A percentile compares a stretch with the other conserved stretches of the same genome.
Evolutionary conservation across 2,329 filamentous ascomycete species (phyloP).

Genomic region (Emergomyces africanus): DNA sequence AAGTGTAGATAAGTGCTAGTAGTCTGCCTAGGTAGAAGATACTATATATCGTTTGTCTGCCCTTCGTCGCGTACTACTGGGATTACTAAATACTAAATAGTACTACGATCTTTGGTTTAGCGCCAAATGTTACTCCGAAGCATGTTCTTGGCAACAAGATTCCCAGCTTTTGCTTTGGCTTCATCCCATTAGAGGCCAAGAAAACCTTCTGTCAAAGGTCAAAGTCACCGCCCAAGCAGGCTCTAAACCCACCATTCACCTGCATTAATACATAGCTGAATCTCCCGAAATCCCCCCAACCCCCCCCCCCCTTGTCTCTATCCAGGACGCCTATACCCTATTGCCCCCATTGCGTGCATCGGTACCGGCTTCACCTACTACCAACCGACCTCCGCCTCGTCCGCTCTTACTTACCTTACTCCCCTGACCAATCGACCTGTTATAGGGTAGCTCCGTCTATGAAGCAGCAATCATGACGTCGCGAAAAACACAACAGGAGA

Average conservation of each 20-base stretch:
- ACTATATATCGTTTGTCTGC: too few species aligned
- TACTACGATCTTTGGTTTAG: neutral
- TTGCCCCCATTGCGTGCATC: neutral
- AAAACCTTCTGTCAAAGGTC: neutral
- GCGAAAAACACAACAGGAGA: constrained; percentile 93
- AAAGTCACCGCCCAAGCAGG: neutral
- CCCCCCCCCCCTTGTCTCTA: neutral
- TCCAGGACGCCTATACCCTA: neutral
- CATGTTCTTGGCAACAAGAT: neutral
- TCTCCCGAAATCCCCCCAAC: too few species aligned
- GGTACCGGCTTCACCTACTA: neutral
- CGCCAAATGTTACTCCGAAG: neutral
- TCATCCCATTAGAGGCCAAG: neutral
- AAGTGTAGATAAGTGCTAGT: too few species aligned
- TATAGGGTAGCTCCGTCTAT: constrained; percentile 4
- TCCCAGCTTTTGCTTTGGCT: neutral
- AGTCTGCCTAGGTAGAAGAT: too few species aligned
- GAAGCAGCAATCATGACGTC: constrained; percentile 59
- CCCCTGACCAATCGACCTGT: neutral
- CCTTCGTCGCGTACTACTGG: too few species aligned
- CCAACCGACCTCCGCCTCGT: neutral
- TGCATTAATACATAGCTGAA: neutral
- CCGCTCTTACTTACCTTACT: neutral
- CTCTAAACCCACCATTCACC: neutral
- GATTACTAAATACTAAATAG: too few species aligned